Conservation (phyloP, 2,329 filamentous ascomycete species). For the Alternaria brassicae region DNA sequence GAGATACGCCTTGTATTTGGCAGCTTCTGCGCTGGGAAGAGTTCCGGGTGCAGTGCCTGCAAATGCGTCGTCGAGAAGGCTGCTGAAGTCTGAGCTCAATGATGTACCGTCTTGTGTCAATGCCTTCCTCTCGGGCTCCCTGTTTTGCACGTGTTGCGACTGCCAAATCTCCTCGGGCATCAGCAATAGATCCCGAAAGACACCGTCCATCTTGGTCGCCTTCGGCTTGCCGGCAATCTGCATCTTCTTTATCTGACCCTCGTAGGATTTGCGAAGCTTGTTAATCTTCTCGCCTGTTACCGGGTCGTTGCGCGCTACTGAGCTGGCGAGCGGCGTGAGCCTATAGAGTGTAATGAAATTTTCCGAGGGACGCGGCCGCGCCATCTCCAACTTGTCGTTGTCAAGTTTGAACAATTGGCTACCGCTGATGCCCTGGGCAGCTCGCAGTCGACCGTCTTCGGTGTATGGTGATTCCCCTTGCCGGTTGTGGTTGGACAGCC, state of each 20-base stretch:
- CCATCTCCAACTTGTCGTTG: slow-evolving; percentile 50
- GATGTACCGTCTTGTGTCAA: slow-evolving; percentile 38
- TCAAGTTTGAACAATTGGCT: slow-evolving; percentile 47
- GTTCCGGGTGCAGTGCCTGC: slow-evolving; percentile 52
- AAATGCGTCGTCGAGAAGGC: slow-evolving; percentile 52
- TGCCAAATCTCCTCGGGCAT: slow-evolving; percentile 53
- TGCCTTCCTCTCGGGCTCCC: slow-evolving; percentile 46
- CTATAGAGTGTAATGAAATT: slow-evolving; percentile 67
- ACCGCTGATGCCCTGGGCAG: slow-evolving; percentile 41
- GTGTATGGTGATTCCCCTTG: slow-evolving; percentile 41
- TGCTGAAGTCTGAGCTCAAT: slow-evolving; percentile 32
- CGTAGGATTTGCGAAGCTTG: slow-evolving; percentile 65
- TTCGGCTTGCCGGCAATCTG: slow-evolving; percentile 59
- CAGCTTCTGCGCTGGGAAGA: slow-evolving; percentile 51
- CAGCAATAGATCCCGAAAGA: slow-evolving; percentile 46
- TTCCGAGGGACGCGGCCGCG: slow-evolving; percentile 64
- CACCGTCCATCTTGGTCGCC: slow-evolving; percentile 51
- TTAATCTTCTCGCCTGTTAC: slow-evolving; percentile 70
- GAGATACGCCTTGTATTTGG: slow-evolving; percentile 54
- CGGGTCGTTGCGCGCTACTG: slow-evolving; percentile 66
- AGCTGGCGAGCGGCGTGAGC: slow-evolving; percentile 62
- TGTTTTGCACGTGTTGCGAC: slow-evolving; percentile 48
- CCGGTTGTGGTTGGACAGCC: slow-evolving; percentile 58
- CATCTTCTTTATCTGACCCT: slow-evolving; percentile 60
- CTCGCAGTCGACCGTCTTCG: slow-evolving; percentile 35